phyloP scores from a whole-genome alignment of 2,329 filamentous ascomycete species.

The Boeremia lycopersici region DNA sequence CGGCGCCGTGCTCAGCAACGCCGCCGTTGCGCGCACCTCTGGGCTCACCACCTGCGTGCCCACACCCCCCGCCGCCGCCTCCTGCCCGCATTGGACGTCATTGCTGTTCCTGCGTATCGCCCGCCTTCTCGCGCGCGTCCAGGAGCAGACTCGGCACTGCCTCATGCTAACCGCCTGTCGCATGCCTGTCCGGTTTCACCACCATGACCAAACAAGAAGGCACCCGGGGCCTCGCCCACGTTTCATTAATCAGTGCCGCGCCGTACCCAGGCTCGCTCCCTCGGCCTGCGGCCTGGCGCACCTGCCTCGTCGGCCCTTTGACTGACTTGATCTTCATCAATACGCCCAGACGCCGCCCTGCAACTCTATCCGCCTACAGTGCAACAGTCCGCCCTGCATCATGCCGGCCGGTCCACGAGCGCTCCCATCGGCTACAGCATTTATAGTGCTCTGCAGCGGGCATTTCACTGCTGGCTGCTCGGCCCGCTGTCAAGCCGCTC shows the following conservation, averaged over 20 bases:
- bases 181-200: slow-evolving; percentile 22
- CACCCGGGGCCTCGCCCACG: slow-evolving; percentile 27
- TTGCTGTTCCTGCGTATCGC: slow-evolving; percentile 32
- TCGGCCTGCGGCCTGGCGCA: not conserved
- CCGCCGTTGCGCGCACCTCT: not conserved
- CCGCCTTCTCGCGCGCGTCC: slow-evolving; percentile 32
- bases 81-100: slow-evolving; percentile 9
- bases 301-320: slow-evolving; percentile 13
- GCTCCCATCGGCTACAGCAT: slow-evolving; percentile 1
- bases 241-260: slow-evolving; percentile 32
- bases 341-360: slow-evolving; percentile 6
- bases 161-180: slow-evolving; percentile 34
- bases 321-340: slow-evolving; percentile 11
- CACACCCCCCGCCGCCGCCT: not conserved
- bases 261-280: slow-evolving; percentile 13
- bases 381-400: not conserved
- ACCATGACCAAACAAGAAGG: slow-evolving; percentile 34
- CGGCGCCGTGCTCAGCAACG: not conserved
- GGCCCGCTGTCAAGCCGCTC: slow-evolving; percentile 24
- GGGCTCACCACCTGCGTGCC: not conserved
- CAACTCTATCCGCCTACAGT: slow-evolving; percentile 4
- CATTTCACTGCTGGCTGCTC: slow-evolving; percentile 21
- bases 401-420: slow-evolving; percentile 6
- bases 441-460: slow-evolving; percentile 6
- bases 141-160: slow-evolving; percentile 26